Base-by-base conservation (phyloP, 2,329 filamentous ascomycete genomes). In the Talaromyces islandicus region DNA sequence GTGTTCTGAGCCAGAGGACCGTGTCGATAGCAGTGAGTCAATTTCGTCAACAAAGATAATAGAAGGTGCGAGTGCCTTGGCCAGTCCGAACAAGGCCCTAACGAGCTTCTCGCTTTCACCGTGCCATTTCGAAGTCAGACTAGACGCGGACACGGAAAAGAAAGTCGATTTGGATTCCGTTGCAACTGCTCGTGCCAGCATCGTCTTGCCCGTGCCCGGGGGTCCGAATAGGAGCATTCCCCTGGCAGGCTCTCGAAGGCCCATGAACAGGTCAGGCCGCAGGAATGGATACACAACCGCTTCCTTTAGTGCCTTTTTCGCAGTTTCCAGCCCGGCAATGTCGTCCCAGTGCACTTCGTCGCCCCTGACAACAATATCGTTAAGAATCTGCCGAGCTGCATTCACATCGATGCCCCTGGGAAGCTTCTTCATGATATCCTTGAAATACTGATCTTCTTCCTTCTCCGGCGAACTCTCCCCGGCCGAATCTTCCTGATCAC, bases 11-110 rank as follows among this genome's bases (percentile, higher is more conserved):
- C 74, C 72, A 1, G 88, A 88, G 0, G 91, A 90, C 56, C 94
- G 83, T 17, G 92, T 86, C 0, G 92, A 96, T 0, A 99, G 82
- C 0, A 99, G 79, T 0, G 92, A 96, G 73, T 99, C 94, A 64
- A 99, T 99, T 72, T 99, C 94, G 69, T 99, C 94, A 4, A 99
- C 92, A 67, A 99, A 99, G 61, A 99, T 97, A 71, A 99, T 97
- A 63, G 90, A 94, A 0, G 94, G 94, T 0, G 94, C 92, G 51
- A 97, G 82, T 38, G 86, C 82, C 72, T 95, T 95, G 5, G 94
- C 92, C n/a, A 97, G 79, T 0, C 86, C 85, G 72, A 99, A 99
- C 0, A 99, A 80, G 3, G 94, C 94, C 38, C 92, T 86, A 2
- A 99, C 94, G 4, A 99, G 85, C 75, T 99, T 99, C 75, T 99